Percentiles rank a stretch among this genome's conserved stretches.
phyloP scores from a whole-genome alignment of 768 basidiomycete genomes.

The Boletellus ananas region DNA sequence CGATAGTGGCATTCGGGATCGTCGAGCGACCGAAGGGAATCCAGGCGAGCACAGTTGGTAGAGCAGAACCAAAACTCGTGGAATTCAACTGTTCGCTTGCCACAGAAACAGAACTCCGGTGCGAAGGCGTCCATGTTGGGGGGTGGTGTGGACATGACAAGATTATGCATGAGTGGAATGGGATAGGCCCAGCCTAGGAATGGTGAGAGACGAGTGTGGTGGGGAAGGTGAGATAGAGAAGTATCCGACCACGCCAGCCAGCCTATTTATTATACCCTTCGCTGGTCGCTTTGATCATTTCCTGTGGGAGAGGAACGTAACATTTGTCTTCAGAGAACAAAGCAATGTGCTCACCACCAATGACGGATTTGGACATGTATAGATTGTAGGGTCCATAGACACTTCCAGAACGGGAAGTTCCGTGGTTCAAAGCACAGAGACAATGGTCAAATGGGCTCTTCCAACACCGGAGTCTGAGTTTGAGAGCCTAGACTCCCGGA shows the following conservation, averaged over 20 bases:
- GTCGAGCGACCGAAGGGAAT: slow-evolving; percentile 25
- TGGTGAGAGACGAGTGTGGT: background rate
- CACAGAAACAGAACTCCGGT: slow-evolving; percentile 25
- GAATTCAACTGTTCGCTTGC: slow-evolving; percentile 15
- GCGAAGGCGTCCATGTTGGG: slow-evolving; percentile 10
- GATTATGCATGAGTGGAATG: background rate
- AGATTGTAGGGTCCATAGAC: too few species aligned
- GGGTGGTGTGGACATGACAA: slow-evolving; percentile 3
- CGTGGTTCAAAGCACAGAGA: background rate
- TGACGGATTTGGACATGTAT: background rate
- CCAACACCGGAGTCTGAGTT: too few species aligned
- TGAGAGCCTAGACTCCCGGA: background rate
- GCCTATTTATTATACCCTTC: slow-evolving; percentile 13
- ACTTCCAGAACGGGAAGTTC: too few species aligned
- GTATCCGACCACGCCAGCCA: background rate
- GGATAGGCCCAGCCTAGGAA: background rate
- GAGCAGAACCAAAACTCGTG: slow-evolving; percentile 32
- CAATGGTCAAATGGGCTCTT: background rate
- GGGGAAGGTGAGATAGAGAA: background rate
- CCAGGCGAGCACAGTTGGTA: slow-evolving; percentile 22
- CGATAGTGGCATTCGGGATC: slow-evolving; percentile 26
- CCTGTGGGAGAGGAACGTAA: slow-evolving; percentile 3
- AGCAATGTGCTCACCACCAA: background rate
- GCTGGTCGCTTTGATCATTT: slow-evolving; percentile 4
- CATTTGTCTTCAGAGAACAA: slow-evolving; percentile 9